Base-by-base conservation (phyloP, 495 filamentous ascomycete species). In the Hypoxylon intermedium region DNA sequence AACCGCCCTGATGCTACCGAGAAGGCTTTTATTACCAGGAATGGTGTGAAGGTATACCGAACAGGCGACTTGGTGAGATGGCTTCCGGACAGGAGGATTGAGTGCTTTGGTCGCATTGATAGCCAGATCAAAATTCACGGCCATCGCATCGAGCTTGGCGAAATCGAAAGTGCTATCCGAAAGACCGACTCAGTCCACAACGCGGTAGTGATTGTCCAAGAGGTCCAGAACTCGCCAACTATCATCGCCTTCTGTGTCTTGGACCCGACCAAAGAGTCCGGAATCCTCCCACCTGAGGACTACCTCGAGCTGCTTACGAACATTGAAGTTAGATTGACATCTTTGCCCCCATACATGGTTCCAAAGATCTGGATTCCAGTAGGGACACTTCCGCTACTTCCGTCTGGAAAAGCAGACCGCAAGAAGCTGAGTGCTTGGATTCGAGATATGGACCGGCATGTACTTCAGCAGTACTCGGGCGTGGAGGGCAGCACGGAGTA, bases 51-150 rank as follows among this genome's bases (percentile, higher is more conserved):
- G 20, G 20, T 87, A 41, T 87, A 87, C 72, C 83, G 84, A 65
- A 86, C 85, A 2, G 83, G 85, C 6, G 85, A 87, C 58, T 58
- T 86, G 48, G 83, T 82, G 11, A 72, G 80, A 37, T 83, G 86
- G 55, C 64, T 88, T 0, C 37, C 37, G 6, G 12, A 11, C n/a
- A 12, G 19, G 12, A 24, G 20, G 19, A 43, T 43, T 24, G 40
- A 43, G 20, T 43, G 40, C 20, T 24, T 43, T n/a, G 40, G 40
- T n/a, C 54, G 69, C n/a, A 68, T 70, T 38, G 68, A 74, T 42
- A 74, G 55, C 7, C 72, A 75, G 26, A 58, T 76, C 60, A 77
- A 76, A 60, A 53, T 78, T 3, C 66, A 74, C 24, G 75, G 75
- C 0, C 72, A 75, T 23, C 68, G 76, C 1, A 74, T 76, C 15